Conservation (phyloP, 805 yeast species). For the Priceomyces castillae region DNA sequence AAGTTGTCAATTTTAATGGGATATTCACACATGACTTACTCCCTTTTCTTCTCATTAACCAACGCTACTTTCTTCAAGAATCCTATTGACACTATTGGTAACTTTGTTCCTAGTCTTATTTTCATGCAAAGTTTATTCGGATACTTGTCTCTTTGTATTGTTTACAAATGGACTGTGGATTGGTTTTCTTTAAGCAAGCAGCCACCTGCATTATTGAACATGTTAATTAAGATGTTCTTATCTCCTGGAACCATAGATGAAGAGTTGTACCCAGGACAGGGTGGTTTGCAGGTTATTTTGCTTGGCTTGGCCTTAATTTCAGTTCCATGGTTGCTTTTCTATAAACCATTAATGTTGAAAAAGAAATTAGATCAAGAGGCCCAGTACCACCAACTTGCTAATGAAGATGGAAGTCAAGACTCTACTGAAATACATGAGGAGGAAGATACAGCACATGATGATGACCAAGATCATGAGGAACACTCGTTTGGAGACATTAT, state of each 20-base stretch:
- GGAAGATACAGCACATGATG: conserved; percentile 54
- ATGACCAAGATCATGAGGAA: conserved; percentile 50
- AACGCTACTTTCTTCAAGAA: conserved; percentile 71
- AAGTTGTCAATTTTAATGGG: conserved; percentile 94
- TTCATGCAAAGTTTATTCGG: conserved; percentile 98
- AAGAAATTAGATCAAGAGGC: conserved; percentile 51
- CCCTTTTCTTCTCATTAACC: conserved; percentile 78
- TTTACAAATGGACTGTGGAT: conserved; percentile 92
- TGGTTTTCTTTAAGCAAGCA: conserved; percentile 76
- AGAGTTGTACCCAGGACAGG: conserved; percentile 76
- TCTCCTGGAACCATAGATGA: conserved; percentile 88
- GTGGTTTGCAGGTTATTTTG: conserved; percentile 66
- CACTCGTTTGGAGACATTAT: conserved; percentile 88
- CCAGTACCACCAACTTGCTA: conserved; percentile 45
- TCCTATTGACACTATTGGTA: conserved; percentile 80
- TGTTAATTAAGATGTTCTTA: conserved; percentile 93
- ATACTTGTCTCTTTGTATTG: conserved; percentile 77
- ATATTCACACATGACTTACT: conserved; percentile 89
- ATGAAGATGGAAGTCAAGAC: conserved; percentile 32
- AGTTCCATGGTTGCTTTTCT: conserved; percentile 87
- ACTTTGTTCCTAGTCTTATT: conserved; percentile 88
- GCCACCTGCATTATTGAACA: conserved; percentile 92
- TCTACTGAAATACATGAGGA: conserved; percentile 22
- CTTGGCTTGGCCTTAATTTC: conserved; percentile 77
- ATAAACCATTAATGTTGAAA: conserved; percentile 76